A percentile compares a stretch with the other conserved stretches of the same genome.
Evolutionary conservation across 768 basidiomycete genomes (phyloP).

Genomic region (Sporobolomyces pararoseus): DNA sequence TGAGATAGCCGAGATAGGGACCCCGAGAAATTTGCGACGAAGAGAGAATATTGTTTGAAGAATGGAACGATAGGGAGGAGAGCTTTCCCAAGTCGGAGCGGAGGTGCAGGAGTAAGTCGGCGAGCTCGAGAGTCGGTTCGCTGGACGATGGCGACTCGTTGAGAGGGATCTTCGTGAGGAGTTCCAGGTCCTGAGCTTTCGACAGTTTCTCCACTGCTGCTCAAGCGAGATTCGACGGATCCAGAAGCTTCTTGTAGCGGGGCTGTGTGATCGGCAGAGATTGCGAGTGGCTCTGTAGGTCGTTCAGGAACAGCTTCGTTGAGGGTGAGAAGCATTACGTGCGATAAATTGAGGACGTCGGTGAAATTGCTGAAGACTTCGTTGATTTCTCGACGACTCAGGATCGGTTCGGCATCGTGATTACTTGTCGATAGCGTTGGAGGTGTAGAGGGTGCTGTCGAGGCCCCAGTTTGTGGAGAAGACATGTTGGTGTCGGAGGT

Average conservation of each 20-base stretch:
- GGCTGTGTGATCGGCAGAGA: neutral
- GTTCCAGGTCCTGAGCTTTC: constrained; percentile 2
- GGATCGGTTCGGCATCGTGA: constrained; percentile 7
- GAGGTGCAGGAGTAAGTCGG: neutral
- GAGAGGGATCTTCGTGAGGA: neutral
- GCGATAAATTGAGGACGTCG: constrained; percentile 42
- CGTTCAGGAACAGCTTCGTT: constrained; percentile 30
- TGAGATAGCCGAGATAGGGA: constrained; percentile 34
- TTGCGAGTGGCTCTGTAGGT: constrained; percentile 18
- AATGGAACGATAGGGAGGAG: constrained; percentile 44
- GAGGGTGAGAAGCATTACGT: constrained; percentile 38
- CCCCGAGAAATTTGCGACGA: constrained; percentile 41
- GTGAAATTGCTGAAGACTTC: constrained; percentile 44
- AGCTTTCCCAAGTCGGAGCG: constrained; percentile 26
- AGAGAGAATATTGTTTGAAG: constrained; percentile 45
- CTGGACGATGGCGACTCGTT: neutral
- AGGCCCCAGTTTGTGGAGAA: neutral
- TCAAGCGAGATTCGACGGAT: constrained; percentile 9
- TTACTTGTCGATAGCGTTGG: neutral
- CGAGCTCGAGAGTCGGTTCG: neutral
- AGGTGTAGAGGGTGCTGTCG: constrained; percentile 2
- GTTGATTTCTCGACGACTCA: constrained; percentile 34
- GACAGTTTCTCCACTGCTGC: constrained; percentile 17
- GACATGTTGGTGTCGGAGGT: constrained; percentile 10
- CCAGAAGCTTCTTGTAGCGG: neutral